Evolutionary conservation across 352 stramenopile species (phyloP), one percentile per base, ranked within the genome.

Genomic region (Phytopythium kandeliae): DNA sequence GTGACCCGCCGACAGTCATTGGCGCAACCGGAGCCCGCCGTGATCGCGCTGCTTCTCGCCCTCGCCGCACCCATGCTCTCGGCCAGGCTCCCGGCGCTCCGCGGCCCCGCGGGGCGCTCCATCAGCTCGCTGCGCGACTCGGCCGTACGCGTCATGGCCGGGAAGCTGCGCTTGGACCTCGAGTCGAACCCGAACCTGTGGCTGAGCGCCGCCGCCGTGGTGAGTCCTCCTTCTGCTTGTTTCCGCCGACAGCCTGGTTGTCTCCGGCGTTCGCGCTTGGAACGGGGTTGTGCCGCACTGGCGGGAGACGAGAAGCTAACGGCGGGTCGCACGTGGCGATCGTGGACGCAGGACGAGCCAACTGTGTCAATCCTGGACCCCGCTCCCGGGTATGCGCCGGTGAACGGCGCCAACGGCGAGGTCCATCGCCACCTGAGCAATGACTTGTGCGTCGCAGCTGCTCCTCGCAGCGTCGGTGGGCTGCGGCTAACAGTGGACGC

Each of bases 321-420:
- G 9, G 34, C 13, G 35, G 25, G 28, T 10, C 19, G 19, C 9
- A 53, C 37, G 12, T 46, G 30, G 19, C 48, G 19, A 16, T 37
- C 25, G 37, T 51, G 10, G 46, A 33, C 38, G 2, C 38, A 93
- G 83, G 71, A 94, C 42, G 80, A 92, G 30, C 77, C 83, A 22
- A 94, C 83, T 0, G 67, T 91, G n/a, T 94, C 83, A 33, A 94
- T 94, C 28, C 43, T 94, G 42, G 68, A 91, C 28, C 78, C 83
- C 4, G 73, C 74, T 8, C 66, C 63, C 0, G 81, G 80, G 3
- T 94, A 92, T 42, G 80, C 74, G 28, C 60, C 69, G 12, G 42
- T 22, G 45, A 38, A 28, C 45, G 64, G 65, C 50, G 49, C 54
- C 42, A 62, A 58, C n/a, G 45, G 58, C 5, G 55, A 67, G 33